Base-by-base conservation (phyloP, 192 early-diverging fungal genomes). In the Cetraspora pellucida region DNA sequence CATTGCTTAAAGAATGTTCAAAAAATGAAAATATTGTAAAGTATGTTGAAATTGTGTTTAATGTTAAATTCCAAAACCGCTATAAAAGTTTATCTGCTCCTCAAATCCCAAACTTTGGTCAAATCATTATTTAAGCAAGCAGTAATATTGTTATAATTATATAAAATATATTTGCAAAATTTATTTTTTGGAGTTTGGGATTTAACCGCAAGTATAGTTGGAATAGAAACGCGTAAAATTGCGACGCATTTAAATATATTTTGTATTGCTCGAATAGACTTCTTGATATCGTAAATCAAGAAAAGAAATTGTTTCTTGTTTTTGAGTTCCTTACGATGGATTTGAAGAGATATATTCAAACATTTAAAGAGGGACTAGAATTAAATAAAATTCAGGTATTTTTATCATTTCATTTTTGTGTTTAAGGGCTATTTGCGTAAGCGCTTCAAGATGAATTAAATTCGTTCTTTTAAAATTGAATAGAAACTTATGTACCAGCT, bases 401-500 rank as follows among this genome's bases (percentile, higher is more conserved):
- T 37, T 7, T 37, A 37, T 37, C 4, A 1, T 37, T 37, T 7
- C 7, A 23, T 30, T 13, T 30, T 11, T 11, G 19, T 69, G 13
- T 25, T 19, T 10, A 6, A 14, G 11, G 7, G 27, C 2, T 1
- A 9, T 65, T 65, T 44, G n/a, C 5, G 0, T 37, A 10, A 52
- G 14, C 23, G 50, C 19, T 31, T 16, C 17, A 25, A 8, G 5
- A 16, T 70, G 16, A 60, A 9, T 0, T 30, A 59, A 78, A 6
- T 68, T 78, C 23, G 68, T 84, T 27, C 75, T 75, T 63, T 46
- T 75, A 7, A 57, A 83, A n/a, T 81, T 76, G 10, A 23, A 28
- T 81, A 95, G 95, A 95, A 94, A 84, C 97, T 96, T 81, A 89
- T 95, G 85, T 86, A 90, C 78, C 97, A 99, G 82, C 85, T 99